phyloP scores from a whole-genome alignment of 352 stramenopile genomes.

The Lagenidium giganteum region DNA sequence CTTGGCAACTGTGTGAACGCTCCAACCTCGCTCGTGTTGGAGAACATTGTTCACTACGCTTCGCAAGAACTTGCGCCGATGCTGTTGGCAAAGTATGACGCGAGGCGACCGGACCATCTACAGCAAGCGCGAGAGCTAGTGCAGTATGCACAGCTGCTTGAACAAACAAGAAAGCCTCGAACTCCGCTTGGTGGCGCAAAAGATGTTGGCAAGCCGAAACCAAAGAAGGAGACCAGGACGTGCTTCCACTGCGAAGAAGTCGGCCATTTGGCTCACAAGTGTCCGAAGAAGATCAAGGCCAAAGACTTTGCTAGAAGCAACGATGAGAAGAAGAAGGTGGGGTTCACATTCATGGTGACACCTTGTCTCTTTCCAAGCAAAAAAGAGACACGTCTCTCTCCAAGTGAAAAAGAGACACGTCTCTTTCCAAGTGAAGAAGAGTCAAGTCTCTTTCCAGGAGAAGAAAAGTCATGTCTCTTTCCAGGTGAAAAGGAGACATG shows the following conservation, averaged over 20 bases:
- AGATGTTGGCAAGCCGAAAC: too few species aligned
- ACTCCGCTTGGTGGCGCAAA: too few species aligned
- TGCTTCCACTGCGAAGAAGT: neutral
- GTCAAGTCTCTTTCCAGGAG: too few species aligned
- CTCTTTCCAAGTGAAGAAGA: too few species aligned
- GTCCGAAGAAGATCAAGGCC: neutral
- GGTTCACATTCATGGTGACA: too few species aligned
- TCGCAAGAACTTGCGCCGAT: neutral
- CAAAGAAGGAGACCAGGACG: neutral
- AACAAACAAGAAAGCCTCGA: neutral
- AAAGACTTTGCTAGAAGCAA: too few species aligned
- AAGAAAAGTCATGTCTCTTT: too few species aligned
- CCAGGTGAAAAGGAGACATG: too few species aligned
- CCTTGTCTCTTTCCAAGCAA: too few species aligned
- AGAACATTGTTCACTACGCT: constrained; percentile 10
- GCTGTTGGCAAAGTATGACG: constrained; percentile 1
- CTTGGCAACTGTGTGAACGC: neutral
- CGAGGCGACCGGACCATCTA: neutral
- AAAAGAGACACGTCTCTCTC: too few species aligned
- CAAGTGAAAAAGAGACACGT: too few species aligned
- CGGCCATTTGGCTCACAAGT: constrained; percentile 1
- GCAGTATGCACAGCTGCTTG: neutral
- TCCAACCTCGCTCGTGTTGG: neutral
- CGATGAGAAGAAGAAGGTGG: too few species aligned
- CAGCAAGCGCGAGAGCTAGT: constrained; percentile 7